Base-by-base conservation (phyloP, 768 basidiomycete species). In the Candolleomyces aberdarensis region DNA sequence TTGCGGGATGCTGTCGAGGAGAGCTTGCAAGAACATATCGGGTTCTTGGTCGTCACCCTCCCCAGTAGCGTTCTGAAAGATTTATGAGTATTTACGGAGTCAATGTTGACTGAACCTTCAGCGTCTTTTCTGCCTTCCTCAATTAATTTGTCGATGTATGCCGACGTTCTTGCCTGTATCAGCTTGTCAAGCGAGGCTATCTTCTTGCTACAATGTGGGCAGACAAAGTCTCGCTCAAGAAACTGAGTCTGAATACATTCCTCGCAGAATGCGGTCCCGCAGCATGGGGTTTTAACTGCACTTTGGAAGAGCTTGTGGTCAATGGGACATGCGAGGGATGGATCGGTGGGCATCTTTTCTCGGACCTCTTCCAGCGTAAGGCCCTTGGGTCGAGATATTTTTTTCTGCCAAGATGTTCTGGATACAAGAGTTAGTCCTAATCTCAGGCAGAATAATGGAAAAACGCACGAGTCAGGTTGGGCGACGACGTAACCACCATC, bases 401-500 rank as follows among this genome's bases (percentile, higher is more conserved):
- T 93, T 66, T 92, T 96, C 73, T 98, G 90, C 96, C 96, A 99
- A 15, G 95, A 91, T 58, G 83, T 94, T 47, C 96, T 98, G 57
- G 1, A 11, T 36, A 36, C 6, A 46, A 46, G 48, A 44, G 39
- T 40, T 47, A 52, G 40, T 17, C 13, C n/a, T 19, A 22, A 29
- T 9, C 48, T n/a, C 13, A 0, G 55, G 41, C 46, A 43, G 40
- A 49, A n/a, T 39, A 49, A n/a, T n/a, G n/a, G 47, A n/a, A 17
- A 49, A 58, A 84, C 94, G 69, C 75, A 98, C 96, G 86, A 84
- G 75, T 99, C 97, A 0, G 97, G 96, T 69, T 98, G 91, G 0
- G 96, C 96, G 44, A 96, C 91, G 19, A 99, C 97, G 74, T 96
- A 98, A 41, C 94, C 94, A 62, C 97, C 97, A 71, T 99, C 97